phyloP scores from a whole-genome alignment of 179 eudicot species.

The Carnegiea gigantea region DNA sequence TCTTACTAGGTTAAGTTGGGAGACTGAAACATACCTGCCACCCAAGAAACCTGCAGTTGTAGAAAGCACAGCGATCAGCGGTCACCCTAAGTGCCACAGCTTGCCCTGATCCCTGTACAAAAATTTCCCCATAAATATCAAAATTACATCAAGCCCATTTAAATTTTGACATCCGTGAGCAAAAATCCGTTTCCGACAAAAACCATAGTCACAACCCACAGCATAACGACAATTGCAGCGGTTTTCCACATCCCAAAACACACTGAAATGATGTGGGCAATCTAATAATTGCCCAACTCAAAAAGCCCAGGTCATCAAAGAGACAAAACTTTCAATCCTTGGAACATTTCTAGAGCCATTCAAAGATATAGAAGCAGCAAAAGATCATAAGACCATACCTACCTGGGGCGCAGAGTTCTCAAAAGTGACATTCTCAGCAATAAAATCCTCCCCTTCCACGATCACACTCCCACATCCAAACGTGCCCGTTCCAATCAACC shows the following conservation, averaged over 20 bases:
- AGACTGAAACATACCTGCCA: constrained; percentile 65
- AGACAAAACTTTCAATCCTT: neutral
- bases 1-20: neutral
- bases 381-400: neutral
- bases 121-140: neutral
- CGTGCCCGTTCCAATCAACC: constrained; percentile 90
- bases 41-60: constrained; percentile 87
- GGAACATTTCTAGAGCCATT: neutral
- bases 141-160: neutral
- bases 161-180: neutral
- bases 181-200: neutral
- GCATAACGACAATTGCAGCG: neutral
- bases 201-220: neutral
- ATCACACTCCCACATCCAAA: constrained; percentile 92
- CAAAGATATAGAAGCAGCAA: neutral
- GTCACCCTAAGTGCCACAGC: constrained; percentile 91
- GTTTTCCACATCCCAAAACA: neutral
- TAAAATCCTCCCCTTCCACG: constrained; percentile 89
- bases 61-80: constrained; percentile 83
- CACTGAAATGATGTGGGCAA: neutral
- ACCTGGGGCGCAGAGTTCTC: constrained; percentile 94
- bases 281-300: neutral
- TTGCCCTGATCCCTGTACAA: constrained; percentile 81
- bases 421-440: constrained; percentile 88
- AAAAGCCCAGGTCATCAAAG: neutral